phyloP scores from a whole-genome alignment of 2,329 filamentous ascomycete species.

The Aspergillus candidus region DNA sequence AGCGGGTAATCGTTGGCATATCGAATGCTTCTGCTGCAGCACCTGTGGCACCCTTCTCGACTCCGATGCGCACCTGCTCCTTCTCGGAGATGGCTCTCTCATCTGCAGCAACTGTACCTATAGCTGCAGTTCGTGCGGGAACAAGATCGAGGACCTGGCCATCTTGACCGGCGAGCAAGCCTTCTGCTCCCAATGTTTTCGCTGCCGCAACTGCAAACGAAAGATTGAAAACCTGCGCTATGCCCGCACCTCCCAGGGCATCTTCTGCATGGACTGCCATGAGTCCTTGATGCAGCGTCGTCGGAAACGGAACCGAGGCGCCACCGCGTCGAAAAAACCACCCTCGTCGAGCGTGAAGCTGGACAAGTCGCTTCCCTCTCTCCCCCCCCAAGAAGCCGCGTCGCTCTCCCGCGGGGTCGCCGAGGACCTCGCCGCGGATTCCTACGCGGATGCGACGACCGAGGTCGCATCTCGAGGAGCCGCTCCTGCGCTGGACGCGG shows the following conservation, averaged over 20 bases:
- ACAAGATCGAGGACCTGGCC: conserved; percentile 97
- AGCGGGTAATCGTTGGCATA: conserved; percentile 97
- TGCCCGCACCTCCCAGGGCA: conserved; percentile 93
- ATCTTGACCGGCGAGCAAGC: conserved; percentile 97
- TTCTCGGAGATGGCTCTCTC: conserved; percentile 93
- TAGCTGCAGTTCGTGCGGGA: conserved; percentile 90
- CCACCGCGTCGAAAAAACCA: conserved; percentile 32
- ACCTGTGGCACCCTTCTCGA: conserved; percentile 93
- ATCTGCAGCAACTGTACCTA: conserved; percentile 99
- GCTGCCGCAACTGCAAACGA: conserved; percentile 95
- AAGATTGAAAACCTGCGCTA: conserved; percentile 98
- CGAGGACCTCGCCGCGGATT: conserved; percentile 54
- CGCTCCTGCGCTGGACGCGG: conserved; percentile 19
- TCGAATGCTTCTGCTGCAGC: conserved; percentile 97
- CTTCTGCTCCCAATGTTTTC: conserved; percentile 94
- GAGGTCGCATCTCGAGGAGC: conserved; percentile 21
- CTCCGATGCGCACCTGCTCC: conserved; percentile 92
- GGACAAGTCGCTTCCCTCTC: conserved; percentile 87
- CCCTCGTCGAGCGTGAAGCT: conserved; percentile 55
- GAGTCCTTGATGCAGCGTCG: conserved; percentile 91
- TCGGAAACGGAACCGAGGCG: conserved; percentile 73
- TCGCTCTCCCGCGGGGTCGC: conserved; percentile 53
- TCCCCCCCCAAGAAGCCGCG: conserved; percentile 66
- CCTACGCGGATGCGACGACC: conserved; percentile 53
- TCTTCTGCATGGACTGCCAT: conserved; percentile 99